Percentiles rank a stretch among this genome's conserved stretches.
Evolutionary conservation across 2,329 filamentous ascomycete species (phyloP).

Genomic region (Exserohilum rostratum): DNA sequence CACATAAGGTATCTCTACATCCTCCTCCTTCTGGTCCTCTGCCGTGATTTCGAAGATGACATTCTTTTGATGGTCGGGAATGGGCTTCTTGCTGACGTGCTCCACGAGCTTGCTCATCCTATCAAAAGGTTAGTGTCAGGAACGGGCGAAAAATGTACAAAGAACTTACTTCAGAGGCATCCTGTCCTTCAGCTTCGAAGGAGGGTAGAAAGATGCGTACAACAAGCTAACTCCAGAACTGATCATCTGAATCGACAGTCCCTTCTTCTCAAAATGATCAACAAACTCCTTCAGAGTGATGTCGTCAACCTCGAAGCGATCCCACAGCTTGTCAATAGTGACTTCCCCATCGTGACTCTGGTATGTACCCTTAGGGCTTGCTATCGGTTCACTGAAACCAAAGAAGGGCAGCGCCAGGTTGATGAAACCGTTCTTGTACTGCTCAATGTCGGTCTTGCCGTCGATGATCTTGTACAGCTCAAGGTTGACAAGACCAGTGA

Average conservation of each 20-base stretch:
- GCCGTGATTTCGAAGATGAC: constrained; percentile 94
- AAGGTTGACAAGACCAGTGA: constrained; percentile 89
- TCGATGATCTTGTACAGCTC: constrained; percentile 97
- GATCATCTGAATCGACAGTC: constrained; percentile 86
- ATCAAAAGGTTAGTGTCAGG: constrained; percentile 28
- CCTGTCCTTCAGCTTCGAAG: constrained; percentile 82
- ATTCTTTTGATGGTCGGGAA: constrained; percentile 90
- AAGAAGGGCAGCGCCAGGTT: constrained; percentile 97
- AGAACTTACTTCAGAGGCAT: constrained; percentile 69
- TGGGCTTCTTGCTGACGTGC: constrained; percentile 86
- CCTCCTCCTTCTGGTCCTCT: constrained; percentile 86
- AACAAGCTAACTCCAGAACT: constrained; percentile 96
- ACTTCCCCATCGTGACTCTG: constrained; percentile 77
- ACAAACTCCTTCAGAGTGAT: constrained; percentile 85
- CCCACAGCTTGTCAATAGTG: constrained; percentile 94
- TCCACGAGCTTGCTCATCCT: constrained; percentile 90
- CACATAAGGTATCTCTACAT: constrained; percentile 96
- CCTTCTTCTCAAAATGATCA: constrained; percentile 77
- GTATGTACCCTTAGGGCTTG: constrained; percentile 91
- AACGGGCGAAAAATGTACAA: background rate
- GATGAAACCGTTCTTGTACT: constrained; percentile 99
- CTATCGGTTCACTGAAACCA: constrained; percentile 95
- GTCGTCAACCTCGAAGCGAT: constrained; percentile 89
- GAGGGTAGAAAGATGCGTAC: constrained; percentile 90
- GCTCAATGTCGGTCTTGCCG: constrained; percentile 93